Percentiles rank a stretch among this genome's conserved stretches.
phyloP scores from a whole-genome alignment of 140 eudicot species.

The Stevia rebaudiana region DNA sequence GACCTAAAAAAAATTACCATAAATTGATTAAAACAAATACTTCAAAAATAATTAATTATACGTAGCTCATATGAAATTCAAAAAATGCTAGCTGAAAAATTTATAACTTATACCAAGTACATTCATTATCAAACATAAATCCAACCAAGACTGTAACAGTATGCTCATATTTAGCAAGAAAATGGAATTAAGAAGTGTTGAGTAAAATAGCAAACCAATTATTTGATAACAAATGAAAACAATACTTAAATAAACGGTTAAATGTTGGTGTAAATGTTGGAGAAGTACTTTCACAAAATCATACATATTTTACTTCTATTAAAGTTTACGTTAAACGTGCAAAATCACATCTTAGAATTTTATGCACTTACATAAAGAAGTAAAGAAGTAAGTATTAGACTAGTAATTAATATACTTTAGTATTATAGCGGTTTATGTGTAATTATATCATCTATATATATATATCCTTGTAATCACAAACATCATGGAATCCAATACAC shows the following conservation, averaged over 20 bases:
- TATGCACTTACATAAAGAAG: no score
- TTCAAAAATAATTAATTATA: background rate
- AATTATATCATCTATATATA: no score
- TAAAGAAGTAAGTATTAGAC: no score
- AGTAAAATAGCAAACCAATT: background rate
- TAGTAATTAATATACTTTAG: no score
- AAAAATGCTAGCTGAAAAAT: background rate
- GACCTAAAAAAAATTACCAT: constrained; percentile 40
- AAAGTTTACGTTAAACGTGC: background rate
- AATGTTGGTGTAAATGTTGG: background rate
- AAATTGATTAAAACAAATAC: background rate
- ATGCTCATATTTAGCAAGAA: background rate
- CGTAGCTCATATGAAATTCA: background rate
- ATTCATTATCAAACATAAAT: background rate
- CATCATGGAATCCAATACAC: no score
- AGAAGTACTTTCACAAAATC: background rate
- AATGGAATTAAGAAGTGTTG: background rate
- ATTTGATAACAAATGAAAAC: no score
- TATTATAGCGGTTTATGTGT: no score
- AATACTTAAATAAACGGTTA: background rate
- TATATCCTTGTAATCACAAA: no score
- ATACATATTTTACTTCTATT: background rate
- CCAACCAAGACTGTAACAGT: background rate
- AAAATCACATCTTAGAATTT: no score
- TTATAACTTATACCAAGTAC: no score